Evolutionary conservation across 2,329 filamentous ascomycete genomes (phyloP), one percentile per base, ranked within the genome.

Genomic region (Stagonosporopsis rhizophila): DNA sequence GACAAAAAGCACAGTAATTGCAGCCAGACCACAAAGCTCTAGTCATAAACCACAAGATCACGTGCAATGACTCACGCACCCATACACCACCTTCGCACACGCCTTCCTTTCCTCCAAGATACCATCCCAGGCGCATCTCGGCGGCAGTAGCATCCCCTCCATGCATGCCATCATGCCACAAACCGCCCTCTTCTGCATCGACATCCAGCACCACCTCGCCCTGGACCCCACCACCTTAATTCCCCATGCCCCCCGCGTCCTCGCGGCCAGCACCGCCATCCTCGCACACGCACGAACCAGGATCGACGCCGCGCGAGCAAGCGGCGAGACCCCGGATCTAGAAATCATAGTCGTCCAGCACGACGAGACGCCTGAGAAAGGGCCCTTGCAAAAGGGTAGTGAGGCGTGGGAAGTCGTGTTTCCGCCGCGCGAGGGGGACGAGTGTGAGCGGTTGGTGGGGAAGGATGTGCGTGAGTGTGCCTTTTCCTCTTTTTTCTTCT

Each of bases 151-250:
- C 8, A 23, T 25, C 19, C 23, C 14, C 25, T 7, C 22, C n/a
- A n/a, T n/a, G n/a, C n/a, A n/a, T n/a, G n/a, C n/a, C n/a, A 55
- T 6, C 27, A 60, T 60, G 58, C 23, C 58, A 15, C 42, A 38
- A 34, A 60, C 58, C 7, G 54, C 54, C 28, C 58, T 60, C 38
- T 52, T 60, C 40, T 46, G 54, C 5, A 49, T 60, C 46, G 54
- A 60, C 28, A 57, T 58, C 41, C 54, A 60, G 39, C 44, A 27
- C 17, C 27, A 19, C 12, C 44, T 60, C 3, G 49, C 53, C 9
- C 15, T n/a, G n/a, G n/a, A 35, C 15, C 23, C 50, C 14, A 14
- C 9, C 2, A 52, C 42, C 38, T 20, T 35, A 3, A 60, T 60
- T 6, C 50, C 58, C 3, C n/a, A 39, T 25, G 46, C 58, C 1